phyloP scores from a whole-genome alignment of 148 eudicot genomes.

The Salicornia ramosissima region DNA sequence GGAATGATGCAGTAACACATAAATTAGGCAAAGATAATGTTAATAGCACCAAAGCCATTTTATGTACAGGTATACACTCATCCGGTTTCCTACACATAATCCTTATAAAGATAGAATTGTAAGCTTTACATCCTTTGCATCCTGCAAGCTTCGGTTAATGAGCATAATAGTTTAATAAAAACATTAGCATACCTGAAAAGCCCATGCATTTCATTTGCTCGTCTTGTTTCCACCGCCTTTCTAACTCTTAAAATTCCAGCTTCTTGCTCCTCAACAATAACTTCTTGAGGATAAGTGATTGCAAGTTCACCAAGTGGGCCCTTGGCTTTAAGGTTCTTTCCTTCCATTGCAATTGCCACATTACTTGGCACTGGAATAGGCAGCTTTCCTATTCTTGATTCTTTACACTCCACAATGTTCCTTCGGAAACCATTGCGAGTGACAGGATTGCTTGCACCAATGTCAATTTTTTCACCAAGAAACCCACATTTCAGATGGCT shows the following conservation, averaged over 20 bases:
- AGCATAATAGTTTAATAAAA: background rate
- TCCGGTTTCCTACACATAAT: background rate
- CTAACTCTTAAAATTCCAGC: slow-evolving; percentile 56
- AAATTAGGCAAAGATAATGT: background rate
- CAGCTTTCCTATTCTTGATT: slow-evolving; percentile 86
- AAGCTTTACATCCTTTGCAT: background rate
- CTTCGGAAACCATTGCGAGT: slow-evolving; percentile 29
- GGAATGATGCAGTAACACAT: background rate
- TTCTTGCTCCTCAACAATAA: slow-evolving; percentile 60
- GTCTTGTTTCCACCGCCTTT: slow-evolving; percentile 73
- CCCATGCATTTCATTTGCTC: slow-evolving; percentile 97
- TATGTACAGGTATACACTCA: no score
- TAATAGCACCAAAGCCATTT: background rate
- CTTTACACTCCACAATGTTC: slow-evolving; percentile 68
- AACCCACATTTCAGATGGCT: background rate
- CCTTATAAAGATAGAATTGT: background rate
- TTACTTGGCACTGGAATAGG: slow-evolving; percentile 73
- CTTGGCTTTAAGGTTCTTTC: slow-evolving; percentile 68
- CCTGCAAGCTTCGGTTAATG: background rate
- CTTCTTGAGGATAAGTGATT: slow-evolving; percentile 76
- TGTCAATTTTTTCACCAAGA: background rate
- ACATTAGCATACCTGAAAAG: slow-evolving; percentile 59
- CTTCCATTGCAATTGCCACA: slow-evolving; percentile 58
- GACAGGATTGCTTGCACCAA: background rate
- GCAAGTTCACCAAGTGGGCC: slow-evolving; percentile 94